Evolutionary conservation across 257 asterid species (phyloP).

Genomic region (Solanum arcanum): DNA sequence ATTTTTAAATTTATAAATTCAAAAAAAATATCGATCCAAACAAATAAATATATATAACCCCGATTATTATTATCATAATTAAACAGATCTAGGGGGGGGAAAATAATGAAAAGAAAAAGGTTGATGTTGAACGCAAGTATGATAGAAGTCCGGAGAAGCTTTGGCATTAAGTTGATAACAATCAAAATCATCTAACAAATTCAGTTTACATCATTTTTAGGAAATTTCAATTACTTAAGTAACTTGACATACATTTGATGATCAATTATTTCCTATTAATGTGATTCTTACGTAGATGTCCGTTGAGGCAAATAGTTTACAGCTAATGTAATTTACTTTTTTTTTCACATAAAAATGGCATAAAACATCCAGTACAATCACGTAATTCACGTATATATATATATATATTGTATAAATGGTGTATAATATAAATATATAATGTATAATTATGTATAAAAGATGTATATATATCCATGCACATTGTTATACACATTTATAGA

Average conservation of each 20-base stretch:
- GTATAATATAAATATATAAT: too few relatives aligned
- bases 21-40: not conserved
- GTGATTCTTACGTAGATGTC: not conserved
- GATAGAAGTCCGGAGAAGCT: not conserved
- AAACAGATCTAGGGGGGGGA: not conserved
- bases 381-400: too few relatives aligned
- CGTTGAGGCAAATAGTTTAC: not conserved
- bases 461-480: not conserved
- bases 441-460: not conserved
- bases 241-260: not conserved
- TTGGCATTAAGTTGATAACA: not conserved
- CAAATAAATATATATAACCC: too few relatives aligned
- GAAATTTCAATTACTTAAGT: too few relatives aligned
- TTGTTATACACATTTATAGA: not conserved
- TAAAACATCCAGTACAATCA: too few relatives aligned
- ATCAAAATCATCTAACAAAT: not conserved
- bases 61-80: not conserved
- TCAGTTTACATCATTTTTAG: not conserved
- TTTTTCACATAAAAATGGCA: too few relatives aligned
- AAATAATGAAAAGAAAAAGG: not conserved
- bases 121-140: not conserved
- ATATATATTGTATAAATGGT: too few relatives aligned
- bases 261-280: not conserved
- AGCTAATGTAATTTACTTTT: not conserved
- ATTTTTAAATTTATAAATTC: too few relatives aligned